phyloP scores from a whole-genome alignment of 306 rosid genomes.

The Glycine latifolia region DNA sequence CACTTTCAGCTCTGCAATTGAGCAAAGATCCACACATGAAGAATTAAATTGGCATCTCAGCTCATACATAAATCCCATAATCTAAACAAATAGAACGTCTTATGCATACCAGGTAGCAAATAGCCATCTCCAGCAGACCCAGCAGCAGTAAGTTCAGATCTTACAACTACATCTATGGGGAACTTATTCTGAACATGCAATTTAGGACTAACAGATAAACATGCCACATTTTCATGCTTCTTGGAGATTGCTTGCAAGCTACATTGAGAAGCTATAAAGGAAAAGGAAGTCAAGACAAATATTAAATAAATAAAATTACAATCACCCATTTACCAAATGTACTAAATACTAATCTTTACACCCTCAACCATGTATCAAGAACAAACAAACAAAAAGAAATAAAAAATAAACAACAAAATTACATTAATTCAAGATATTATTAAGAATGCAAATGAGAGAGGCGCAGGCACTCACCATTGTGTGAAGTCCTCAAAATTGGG shows the following conservation, averaged over 20 bases:
- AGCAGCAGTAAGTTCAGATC: conserved; percentile 65
- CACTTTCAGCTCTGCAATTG: conserved; percentile 64
- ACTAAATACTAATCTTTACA: neutral
- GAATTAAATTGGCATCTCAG: conserved; percentile 16
- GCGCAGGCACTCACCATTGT: conserved; percentile 54
- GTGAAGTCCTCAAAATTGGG: conserved; percentile 37
- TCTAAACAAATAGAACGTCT: conserved; percentile 31
- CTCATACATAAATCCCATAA: neutral
- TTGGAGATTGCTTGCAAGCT: conserved; percentile 49
- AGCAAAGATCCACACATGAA: conserved; percentile 17
- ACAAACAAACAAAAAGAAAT: neutral
- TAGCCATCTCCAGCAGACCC: conserved; percentile 59
- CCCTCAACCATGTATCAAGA: neutral
- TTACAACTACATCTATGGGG: conserved; percentile 56
- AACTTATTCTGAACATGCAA: conserved; percentile 44
- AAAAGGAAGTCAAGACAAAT: neutral
- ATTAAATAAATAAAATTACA: neutral
- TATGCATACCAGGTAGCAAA: conserved; percentile 67
- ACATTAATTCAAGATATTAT: neutral
- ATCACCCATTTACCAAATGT: neutral
- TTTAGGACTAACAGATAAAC: conserved; percentile 28
- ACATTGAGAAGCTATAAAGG: conserved; percentile 56
- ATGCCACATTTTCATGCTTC: conserved; percentile 39
- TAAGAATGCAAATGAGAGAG: neutral
- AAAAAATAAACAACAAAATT: neutral